These are phyloP conservation scores for Hericium rajendrae DNA, from an alignment of 768 basidiomycete genomes.

Conservation along the genomic window DNA sequence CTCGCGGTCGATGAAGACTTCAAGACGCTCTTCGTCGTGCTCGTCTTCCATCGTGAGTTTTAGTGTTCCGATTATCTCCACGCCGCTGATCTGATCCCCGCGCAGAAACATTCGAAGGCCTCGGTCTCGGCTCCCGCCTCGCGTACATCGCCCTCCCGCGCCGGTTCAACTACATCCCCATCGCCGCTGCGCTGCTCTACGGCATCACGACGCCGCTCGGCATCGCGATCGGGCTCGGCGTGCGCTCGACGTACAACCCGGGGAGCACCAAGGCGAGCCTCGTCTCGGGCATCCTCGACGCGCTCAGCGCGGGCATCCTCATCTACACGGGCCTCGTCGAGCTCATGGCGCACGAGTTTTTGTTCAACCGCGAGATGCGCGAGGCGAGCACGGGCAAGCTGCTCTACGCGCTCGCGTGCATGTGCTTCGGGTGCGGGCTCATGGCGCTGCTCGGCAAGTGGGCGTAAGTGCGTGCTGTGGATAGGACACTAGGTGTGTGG, in stretches of 20 bases:
- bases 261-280: constrained; percentile 65
- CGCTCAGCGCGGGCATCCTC: constrained; percentile 80
- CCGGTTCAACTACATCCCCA: constrained; percentile 46
- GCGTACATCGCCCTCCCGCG: constrained; percentile 60
- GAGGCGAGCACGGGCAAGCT: constrained; percentile 54
- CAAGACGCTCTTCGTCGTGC: constrained; percentile 78
- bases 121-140: constrained; percentile 86
- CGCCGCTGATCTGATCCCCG: not conserved
- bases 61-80: not conserved
- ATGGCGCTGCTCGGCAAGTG: constrained; percentile 89
- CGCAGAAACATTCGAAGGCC: constrained; percentile 86
- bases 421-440: constrained; percentile 75
- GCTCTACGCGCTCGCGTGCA: constrained; percentile 64
- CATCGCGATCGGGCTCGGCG: constrained; percentile 75
- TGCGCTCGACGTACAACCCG: constrained; percentile 75
- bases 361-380: constrained; percentile 84
- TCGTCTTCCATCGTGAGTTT: constrained; percentile 86
- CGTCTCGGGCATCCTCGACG: constrained; percentile 78
- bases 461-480: constrained; percentile 40
- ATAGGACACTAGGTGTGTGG: not conserved
- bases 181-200: constrained; percentile 53
- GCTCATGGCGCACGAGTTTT: constrained; percentile 90
- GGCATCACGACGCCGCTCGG: constrained; percentile 81
- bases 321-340: constrained; percentile 84
- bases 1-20: constrained; percentile 82